Base-by-base conservation (phyloP, 345 rosid species). In the Hypericum androsaemum region DNA sequence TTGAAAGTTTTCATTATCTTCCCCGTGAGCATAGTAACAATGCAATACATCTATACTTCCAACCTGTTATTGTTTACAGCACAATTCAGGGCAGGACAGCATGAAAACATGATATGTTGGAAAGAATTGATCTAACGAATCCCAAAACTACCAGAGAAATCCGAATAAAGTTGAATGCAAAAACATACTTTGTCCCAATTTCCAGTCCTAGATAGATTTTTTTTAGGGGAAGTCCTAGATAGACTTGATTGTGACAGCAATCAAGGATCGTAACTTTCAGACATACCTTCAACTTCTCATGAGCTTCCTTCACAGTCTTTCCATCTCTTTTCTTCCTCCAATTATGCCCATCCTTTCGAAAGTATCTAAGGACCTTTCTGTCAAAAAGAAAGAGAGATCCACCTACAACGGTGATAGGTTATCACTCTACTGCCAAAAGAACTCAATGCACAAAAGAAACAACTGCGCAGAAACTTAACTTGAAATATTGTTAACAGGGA, bases 1-100 rank as follows among this genome's bases (percentile, higher is more conserved):
- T 73, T 89, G 97, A 63, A 89, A 89, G 59, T 68, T 78, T 64
- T 82, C 94, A 49, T 82, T 84, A 15, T 81, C 97, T 73, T 89
- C 94, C 57, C 97, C 95, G 57, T 86, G 97, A 16, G 97, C 97
- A 73, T 89, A 89, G 74, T 89, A 89, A 74, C 97, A 89, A 56
- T 89, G 97, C 57, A 89, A 64, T 45, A 84, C 82, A 73, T 89
- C 97, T 60, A 89, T 61, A 60, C 97, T 84, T 65, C 97, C 96
- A 67, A 84, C 96, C 97, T 89, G 71, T 42, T 71, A 50, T 66
- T 44, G 45, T 17, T 52, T 66, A 44, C 67, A 75, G 43, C 58
- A 63, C 16, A 43, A 58, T 50, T 52, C 51, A 56, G 22, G 58
- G 42, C 39, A 32, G 2, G 12, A 11, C 12, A 43, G 47, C 6